Evolutionary conservation across 2,329 filamentous ascomycete species (phyloP), one percentile per base, ranked within the genome.

Genomic region (Botrytis medusae): DNA sequence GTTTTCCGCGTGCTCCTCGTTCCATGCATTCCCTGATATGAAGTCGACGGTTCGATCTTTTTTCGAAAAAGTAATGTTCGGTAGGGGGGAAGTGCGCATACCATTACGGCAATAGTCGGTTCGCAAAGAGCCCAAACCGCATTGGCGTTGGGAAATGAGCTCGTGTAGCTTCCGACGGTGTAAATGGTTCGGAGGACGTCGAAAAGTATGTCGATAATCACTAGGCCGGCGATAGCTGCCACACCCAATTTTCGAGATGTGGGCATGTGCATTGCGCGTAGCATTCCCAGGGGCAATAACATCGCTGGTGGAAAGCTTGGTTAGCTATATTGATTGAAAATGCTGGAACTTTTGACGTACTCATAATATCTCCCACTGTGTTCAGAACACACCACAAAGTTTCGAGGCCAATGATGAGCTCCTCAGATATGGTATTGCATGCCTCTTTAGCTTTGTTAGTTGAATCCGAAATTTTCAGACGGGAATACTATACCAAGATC

Each of bases 311-410:
- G 6, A 20, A 10, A 3, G 18, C n/a, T 25, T 9, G 20, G 54
- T 59, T 59, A 59, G 54, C n/a, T 59, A 1, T 3, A 14, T 20
- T 32, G n/a, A 59, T 8, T 22, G 29, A 37, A 48, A 60, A 67
- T 32, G 25, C 51, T 22, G 37, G 10, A 37, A 46, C 10, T 60
- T n/a, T 60, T 10, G 37, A 42, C 70, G 20, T 60, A 72, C 70
- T 67, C 22, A 67, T n/a, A 12, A 72, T 20, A 44, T 72, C 70
- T 67, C 61, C 60, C 4, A 67, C 32, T 9, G 51, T 67, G 44
- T 72, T 72, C 20, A 72, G 48, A 14, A 64, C 70, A 67, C 70
- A 72, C 70, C 70, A 72, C 34, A 67, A 67, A 25, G 44, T 60
- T 40, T 65, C 70, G 42, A 72, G 59, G 8, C 59, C 44, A 29